A percentile compares a stretch with the other conserved stretches of the same genome.
Conservation (phyloP, 306 rosid genomes). For the Quillaja saponaria region DNA sequence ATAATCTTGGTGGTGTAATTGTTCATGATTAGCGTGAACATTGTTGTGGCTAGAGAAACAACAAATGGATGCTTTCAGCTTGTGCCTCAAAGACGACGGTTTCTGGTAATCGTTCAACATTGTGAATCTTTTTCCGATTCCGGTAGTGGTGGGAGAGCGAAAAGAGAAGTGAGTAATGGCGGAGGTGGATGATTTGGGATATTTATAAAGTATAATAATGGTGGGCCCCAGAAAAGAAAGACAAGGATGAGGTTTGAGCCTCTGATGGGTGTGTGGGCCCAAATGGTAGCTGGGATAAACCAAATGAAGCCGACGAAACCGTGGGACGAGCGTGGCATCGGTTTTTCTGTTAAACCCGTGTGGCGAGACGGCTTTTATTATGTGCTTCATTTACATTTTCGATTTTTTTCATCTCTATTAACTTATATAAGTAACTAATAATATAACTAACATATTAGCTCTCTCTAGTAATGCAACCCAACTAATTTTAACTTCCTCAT, state of each 20-base stretch:
- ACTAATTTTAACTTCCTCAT: too few relatives aligned
- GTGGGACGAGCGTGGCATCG: slow-evolving; percentile 30
- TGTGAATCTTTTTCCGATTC: too few relatives aligned
- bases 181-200: neutral
- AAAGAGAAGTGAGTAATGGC: neutral
- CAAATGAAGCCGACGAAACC: slow-evolving; percentile 24
- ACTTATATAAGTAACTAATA: too few relatives aligned
- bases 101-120: slow-evolving; percentile 25
- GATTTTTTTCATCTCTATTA: too few relatives aligned
- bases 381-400: too few relatives aligned
- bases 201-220: neutral
- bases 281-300: slow-evolving; percentile 12
- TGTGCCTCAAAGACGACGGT: slow-evolving; percentile 14
- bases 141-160: too few relatives aligned
- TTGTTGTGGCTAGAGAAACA: slow-evolving; percentile 32
- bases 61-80: slow-evolving; percentile 7
- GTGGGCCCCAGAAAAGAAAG: neutral
- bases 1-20: neutral
- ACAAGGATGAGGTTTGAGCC: neutral
- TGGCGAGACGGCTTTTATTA: too few relatives aligned
- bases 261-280: too few relatives aligned
- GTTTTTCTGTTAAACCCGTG: too few relatives aligned
- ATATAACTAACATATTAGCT: too few relatives aligned
- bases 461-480: too few relatives aligned
- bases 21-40: neutral